Evolutionary conservation across 1,139 yeast genomes (phyloP).

Genomic region (Pneumocystis wakefieldiae): DNA sequence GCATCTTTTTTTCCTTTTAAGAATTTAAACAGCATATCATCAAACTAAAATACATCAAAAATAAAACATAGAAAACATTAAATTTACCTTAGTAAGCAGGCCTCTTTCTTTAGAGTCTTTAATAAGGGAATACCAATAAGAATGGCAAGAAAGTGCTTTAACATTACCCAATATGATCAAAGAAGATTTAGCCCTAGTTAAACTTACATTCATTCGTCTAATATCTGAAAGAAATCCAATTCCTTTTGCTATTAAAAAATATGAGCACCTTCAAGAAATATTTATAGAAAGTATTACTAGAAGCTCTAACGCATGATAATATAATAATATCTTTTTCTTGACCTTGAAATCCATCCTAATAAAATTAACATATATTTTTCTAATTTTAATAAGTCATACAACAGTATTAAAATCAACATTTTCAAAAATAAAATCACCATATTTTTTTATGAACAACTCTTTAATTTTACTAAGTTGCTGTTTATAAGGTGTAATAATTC

Average conservation of each 20-base stretch:
- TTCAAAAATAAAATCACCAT: constrained; percentile 47
- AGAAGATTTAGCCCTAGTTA: constrained; percentile 84
- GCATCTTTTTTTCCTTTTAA: neutral
- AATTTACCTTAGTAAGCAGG: constrained; percentile 9
- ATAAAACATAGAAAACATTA: neutral
- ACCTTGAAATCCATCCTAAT: constrained; percentile 74
- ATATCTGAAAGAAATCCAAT: constrained; percentile 84
- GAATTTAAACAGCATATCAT: neutral
- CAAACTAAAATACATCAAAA: neutral
- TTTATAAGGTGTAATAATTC: constrained; percentile 88
- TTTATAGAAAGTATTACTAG: constrained; percentile 16
- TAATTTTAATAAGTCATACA: constrained; percentile 22
- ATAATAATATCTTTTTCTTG: constrained; percentile 90
- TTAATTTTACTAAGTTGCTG: constrained; percentile 59
- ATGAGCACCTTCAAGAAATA: constrained; percentile 34
- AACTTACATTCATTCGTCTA: constrained; percentile 89
- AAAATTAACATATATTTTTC: neutral
- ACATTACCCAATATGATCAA: constrained; percentile 84
- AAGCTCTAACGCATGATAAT: constrained; percentile 86
- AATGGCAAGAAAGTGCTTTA: constrained; percentile 33
- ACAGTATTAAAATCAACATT: constrained; percentile 84
- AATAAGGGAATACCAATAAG: constrained; percentile 53
- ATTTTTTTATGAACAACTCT: constrained; percentile 39
- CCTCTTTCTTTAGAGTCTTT: constrained; percentile 34
- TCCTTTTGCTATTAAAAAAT: constrained; percentile 28